Evolutionary conservation across 176 grass and related monocot species (phyloP), one percentile per base, ranked within the genome.

Genomic region (Oropetium thomaeum): DNA sequence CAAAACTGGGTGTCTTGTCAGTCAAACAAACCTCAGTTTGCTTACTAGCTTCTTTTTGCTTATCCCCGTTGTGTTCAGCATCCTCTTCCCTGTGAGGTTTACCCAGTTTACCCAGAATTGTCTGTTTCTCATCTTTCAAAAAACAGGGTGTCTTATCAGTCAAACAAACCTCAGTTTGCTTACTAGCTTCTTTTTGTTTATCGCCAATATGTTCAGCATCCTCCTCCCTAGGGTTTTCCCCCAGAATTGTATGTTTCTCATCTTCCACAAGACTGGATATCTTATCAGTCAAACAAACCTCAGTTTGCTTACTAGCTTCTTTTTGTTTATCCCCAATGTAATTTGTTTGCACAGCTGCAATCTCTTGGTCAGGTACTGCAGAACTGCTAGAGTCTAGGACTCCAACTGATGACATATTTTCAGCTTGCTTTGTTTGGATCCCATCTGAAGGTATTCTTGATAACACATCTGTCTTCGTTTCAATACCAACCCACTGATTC

Each of bases 401-500:
- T 43, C 58, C 85, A 38, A 70, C 60, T 8, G 80, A 84, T 7
- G 65, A 59, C 47, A 75, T 4, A 23, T 69, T 77, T 78, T 75
- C 75, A 82, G 59, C 47, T 74, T 62, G 69, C 58, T 38, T 88
- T 70, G 78, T 79, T 72, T 27, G 27, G 10, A 48, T 44, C 81
- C 63, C 58, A 82, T 60, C 76, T 38, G 70, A 85, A 86, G 87
- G 75, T 73, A 95, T 88, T 82, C 43, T 75, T 13, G 87, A 76
- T 52, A 95, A 62, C 38, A 92, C 67, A 25, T 92, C 85, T 51
- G 85, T 43, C 60, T 90, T 92, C 28, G 69, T 59, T 73, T 84
- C 83, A 54, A 99, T 88, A 68, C 85, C 60, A 61, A 90, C 42
- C 96, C 96, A 99, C 49, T 35, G 23, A 62, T 88, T 86, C 65